A percentile compares a stretch with the other conserved stretches of the same genome.
Conservation (phyloP, 2,329 filamentous ascomycete species). For the Monilinia polystroma region DNA sequence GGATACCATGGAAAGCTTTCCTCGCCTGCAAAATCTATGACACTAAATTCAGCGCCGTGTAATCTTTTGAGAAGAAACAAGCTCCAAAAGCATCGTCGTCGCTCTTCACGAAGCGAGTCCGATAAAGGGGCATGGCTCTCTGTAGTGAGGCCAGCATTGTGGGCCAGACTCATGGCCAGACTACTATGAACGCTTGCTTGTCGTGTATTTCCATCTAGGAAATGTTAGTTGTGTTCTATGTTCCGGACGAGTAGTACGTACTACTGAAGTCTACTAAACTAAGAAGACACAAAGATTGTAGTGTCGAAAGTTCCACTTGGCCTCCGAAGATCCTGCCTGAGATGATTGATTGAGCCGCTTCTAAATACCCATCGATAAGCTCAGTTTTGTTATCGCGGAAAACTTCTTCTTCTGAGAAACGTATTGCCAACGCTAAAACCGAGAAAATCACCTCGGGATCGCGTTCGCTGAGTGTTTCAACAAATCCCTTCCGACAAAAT, state of each 20-base stretch:
- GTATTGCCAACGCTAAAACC: conserved; percentile 44
- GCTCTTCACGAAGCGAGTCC: conserved; percentile 35
- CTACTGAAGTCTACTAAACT: conserved; percentile 44
- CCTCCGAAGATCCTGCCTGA: conserved; percentile 43
- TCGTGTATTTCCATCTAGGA: conserved; percentile 46
- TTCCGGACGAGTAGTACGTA: conserved; percentile 27
- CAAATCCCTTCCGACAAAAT: conserved; percentile 46
- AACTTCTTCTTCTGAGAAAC: conserved; percentile 43
- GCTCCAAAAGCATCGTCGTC: conserved; percentile 41
- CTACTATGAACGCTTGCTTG: conserved; percentile 47
- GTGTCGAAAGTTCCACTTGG: conserved; percentile 42
- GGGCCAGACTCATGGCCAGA: conserved; percentile 47
- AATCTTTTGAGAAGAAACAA: conserved; percentile 40
- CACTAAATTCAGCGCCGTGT: conserved; percentile 37
- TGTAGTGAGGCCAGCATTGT: conserved; percentile 46
- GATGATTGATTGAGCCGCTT: conserved; percentile 38
- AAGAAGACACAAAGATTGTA: conserved; percentile 44
- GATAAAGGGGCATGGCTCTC: conserved; percentile 36
- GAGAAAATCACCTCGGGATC: conserved; percentile 42
- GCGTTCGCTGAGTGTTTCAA: conserved; percentile 43
- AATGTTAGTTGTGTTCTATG: neutral
- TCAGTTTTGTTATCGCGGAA: conserved; percentile 31
- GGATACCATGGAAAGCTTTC: conserved; percentile 44
- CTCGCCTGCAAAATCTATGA: conserved; percentile 43
- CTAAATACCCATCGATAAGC: conserved; percentile 43